Conservation (phyloP, 208 protist species). For the Phytomonas francai region DNA sequence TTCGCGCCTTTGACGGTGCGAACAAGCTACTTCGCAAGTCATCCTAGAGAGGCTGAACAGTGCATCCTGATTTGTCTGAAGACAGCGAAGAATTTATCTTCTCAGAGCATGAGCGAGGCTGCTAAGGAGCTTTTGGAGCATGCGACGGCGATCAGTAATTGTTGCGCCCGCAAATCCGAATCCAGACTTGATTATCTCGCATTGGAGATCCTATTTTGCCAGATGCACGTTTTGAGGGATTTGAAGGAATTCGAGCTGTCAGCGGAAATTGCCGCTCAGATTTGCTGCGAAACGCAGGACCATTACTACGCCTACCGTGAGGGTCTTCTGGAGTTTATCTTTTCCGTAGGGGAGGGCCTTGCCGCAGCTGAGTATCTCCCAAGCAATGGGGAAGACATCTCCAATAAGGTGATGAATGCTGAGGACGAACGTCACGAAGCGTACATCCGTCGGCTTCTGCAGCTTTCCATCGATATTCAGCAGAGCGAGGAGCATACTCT, state of each 20-base stretch:
- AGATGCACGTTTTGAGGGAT: slow-evolving; percentile 34
- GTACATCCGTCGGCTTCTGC: slow-evolving; percentile 14
- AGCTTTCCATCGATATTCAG: slow-evolving; percentile 23
- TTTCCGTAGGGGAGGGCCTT: slow-evolving; percentile 17
- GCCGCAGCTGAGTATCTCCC: neutral
- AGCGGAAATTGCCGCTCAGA: slow-evolving; percentile 11
- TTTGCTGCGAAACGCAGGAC: slow-evolving; percentile 17
- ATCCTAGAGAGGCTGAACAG: slow-evolving; percentile 48
- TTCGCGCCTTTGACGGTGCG: slow-evolving; percentile 31
- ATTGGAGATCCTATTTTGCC: slow-evolving; percentile 47
- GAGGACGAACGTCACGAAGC: neutral
- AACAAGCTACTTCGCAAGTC: slow-evolving; percentile 36
- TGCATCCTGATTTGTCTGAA: slow-evolving; percentile 80
- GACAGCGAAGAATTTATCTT: slow-evolving; percentile 32
- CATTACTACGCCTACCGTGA: slow-evolving; percentile 29
- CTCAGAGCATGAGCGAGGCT: neutral
- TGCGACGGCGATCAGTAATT: slow-evolving; percentile 9
- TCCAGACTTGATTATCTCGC: slow-evolving; percentile 2
- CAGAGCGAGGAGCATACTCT: neutral
- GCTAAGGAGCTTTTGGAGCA: slow-evolving; percentile 21
- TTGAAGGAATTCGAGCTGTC: slow-evolving; percentile 12
- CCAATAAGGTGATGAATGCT: neutral
- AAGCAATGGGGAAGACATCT: neutral
- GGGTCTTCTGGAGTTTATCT: slow-evolving; percentile 54
- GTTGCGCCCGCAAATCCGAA: neutral